phyloP scores from a whole-genome alignment of 345 rosid species.

The Anacardium occidentale region DNA sequence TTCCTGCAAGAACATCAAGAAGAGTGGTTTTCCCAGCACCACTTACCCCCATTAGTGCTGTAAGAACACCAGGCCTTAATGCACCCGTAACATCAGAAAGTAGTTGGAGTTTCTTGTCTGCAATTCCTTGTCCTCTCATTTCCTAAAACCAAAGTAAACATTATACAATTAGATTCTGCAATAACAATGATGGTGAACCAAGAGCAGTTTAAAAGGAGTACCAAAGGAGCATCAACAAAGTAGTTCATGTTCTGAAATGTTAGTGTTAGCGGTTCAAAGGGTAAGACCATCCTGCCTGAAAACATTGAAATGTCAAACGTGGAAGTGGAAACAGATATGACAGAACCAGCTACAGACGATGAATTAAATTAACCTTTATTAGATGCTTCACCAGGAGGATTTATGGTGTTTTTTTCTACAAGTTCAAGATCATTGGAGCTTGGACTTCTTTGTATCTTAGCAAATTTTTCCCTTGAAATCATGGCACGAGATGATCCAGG shows the following conservation, averaged over 20 bases:
- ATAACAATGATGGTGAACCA: not conserved
- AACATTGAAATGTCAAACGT: not conserved
- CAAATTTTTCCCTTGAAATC: constrained; percentile 59
- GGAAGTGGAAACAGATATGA: not conserved
- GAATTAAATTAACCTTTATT: constrained; percentile 26
- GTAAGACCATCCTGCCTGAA: constrained; percentile 61
- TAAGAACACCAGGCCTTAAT: constrained; percentile 74
- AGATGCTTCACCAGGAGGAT: constrained; percentile 3
- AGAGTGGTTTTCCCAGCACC: constrained; percentile 94
- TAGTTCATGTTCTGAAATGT: constrained; percentile 64
- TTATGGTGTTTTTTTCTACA: constrained; percentile 6
- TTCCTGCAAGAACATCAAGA: constrained; percentile 79
- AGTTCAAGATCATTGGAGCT: constrained; percentile 22
- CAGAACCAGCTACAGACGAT: not conserved
- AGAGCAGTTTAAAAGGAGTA: constrained; percentile 20
- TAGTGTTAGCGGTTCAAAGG: constrained; percentile 55
- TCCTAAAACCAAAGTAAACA: constrained; percentile 33
- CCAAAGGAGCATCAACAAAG: constrained; percentile 60
- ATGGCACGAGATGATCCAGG: constrained; percentile 65
- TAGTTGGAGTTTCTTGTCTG: constrained; percentile 51
- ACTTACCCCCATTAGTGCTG: constrained; percentile 82
- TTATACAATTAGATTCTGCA: not conserved
- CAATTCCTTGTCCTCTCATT: constrained; percentile 50
- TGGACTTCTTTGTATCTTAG: constrained; percentile 43
- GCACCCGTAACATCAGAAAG: constrained; percentile 62